These are phyloP conservation scores for Neoarthrinium moseri DNA, from an alignment of 2,329 filamentous ascomycete genomes.

Conservation along the genomic window DNA sequence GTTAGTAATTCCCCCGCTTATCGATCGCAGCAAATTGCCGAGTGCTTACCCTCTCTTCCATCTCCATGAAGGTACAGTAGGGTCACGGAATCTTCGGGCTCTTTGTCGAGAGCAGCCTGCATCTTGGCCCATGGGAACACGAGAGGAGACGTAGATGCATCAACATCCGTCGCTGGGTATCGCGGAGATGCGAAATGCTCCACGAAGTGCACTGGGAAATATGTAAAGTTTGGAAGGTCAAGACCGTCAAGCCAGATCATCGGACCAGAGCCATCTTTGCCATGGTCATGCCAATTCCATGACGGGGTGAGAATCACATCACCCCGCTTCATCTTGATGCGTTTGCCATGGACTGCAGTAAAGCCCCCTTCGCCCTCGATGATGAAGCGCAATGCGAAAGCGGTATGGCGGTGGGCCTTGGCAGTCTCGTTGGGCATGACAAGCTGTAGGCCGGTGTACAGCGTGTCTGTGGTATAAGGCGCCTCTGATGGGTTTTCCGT, in stretches of 20 bases:
- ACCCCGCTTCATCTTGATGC: slow-evolving; percentile 47
- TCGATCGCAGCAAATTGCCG: background rate
- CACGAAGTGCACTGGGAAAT: slow-evolving; percentile 52
- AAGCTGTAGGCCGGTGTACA: slow-evolving; percentile 54
- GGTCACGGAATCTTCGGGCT: slow-evolving; percentile 23
- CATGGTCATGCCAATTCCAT: slow-evolving; percentile 58
- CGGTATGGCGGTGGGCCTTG: slow-evolving; percentile 50
- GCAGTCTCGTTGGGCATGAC: slow-evolving; percentile 53
- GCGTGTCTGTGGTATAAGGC: slow-evolving; percentile 53
- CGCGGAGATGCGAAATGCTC: slow-evolving; percentile 42
- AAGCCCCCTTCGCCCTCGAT: slow-evolving; percentile 54
- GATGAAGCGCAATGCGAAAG: slow-evolving; percentile 54
- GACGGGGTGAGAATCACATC: slow-evolving; percentile 55
- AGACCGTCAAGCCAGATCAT: slow-evolving; percentile 59
- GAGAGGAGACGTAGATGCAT: slow-evolving; percentile 32
- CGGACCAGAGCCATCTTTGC: slow-evolving; percentile 49
- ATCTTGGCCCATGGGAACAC: slow-evolving; percentile 49
- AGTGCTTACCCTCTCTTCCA: slow-evolving; percentile 26
- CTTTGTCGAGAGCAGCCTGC: slow-evolving; percentile 38
- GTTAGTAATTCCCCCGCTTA: background rate
- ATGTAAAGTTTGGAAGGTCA: slow-evolving; percentile 47
- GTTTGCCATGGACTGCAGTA: slow-evolving; percentile 49
- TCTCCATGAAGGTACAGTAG: slow-evolving; percentile 31
- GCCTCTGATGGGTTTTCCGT: too few relatives aligned
- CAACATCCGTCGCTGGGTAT: slow-evolving; percentile 36